Evolutionary conservation across 1,284 basidiomycete species (phyloP).

Genomic region (Phenoliferia sp.): DNA sequence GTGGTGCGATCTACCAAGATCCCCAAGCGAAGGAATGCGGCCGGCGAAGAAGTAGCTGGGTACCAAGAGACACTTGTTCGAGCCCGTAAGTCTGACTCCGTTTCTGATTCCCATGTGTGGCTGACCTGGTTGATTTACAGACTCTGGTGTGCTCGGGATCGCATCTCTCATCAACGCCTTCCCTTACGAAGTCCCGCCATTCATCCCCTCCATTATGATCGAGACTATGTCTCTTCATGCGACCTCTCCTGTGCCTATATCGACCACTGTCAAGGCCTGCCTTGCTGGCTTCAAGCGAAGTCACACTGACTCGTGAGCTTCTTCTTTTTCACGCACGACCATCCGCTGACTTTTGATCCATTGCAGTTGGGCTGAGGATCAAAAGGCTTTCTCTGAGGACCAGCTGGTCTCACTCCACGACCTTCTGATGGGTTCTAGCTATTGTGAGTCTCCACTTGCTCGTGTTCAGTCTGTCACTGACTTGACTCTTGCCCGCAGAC

Average conservation of each 20-base stretch:
- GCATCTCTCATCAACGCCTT: conserved; percentile 74
- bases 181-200: conserved; percentile 77
- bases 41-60: conserved; percentile 50
- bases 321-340: conserved; percentile 1
- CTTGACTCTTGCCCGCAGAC: too few species aligned
- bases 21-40: conserved; percentile 60
- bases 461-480: too few species aligned
- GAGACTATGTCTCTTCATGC: conserved; percentile 73
- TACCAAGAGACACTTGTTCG: conserved; percentile 70
- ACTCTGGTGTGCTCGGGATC: conserved; percentile 71
- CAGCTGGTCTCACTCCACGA: conserved; percentile 80
- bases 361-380: conserved; percentile 85
- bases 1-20: conserved; percentile 60
- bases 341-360: conserved; percentile 11
- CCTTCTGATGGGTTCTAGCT: conserved; percentile 84
- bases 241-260: conserved; percentile 86
- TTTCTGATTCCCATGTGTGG: background rate
- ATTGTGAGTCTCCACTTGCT: conserved; percentile 41
- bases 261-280: conserved; percentile 31
- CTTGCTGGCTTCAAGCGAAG: conserved; percentile 44
- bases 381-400: conserved; percentile 82
- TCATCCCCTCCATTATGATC: conserved; percentile 77
- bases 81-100: conserved; percentile 58
- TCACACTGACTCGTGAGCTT: conserved; percentile 39
- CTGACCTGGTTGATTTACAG: conserved; percentile 6